Conservation (phyloP, 192 early-diverging fungal species). For the Podila verticillata region DNA sequence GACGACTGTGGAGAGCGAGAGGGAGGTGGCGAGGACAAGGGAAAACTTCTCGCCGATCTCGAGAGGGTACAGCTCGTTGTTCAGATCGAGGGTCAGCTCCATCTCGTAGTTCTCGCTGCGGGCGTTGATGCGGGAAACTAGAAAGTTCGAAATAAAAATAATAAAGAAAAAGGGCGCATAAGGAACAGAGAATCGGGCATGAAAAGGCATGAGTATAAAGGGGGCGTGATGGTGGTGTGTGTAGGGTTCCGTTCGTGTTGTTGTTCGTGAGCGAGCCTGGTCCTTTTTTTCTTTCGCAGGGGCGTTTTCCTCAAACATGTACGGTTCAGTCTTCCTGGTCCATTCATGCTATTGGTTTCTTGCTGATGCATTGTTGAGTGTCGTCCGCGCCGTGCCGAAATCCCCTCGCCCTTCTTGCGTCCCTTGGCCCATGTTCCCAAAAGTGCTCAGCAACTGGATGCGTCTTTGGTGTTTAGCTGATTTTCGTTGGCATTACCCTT, state of each 20-base stretch:
- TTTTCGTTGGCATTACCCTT: slow-evolving; percentile 68
- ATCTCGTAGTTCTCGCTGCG: slow-evolving; percentile 88
- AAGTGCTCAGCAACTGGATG: not conserved
- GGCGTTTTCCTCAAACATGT: no score
- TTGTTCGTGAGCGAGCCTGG: no score
- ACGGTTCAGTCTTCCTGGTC: no score
- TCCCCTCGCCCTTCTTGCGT: no score
- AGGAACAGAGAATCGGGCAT: no score
- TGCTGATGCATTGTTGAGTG: no score
- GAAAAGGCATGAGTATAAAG: no score
- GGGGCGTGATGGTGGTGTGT: not conserved
- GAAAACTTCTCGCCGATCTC: slow-evolving; percentile 87
- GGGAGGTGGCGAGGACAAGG: slow-evolving; percentile 82
- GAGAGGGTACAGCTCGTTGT: slow-evolving; percentile 93
- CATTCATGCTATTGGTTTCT: no score
- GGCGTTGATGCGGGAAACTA: slow-evolving; percentile 89
- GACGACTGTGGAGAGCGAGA: slow-evolving; percentile 68
- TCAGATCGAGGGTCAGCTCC: slow-evolving; percentile 93
- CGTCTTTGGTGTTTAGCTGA: not conserved
- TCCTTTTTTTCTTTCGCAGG: no score
- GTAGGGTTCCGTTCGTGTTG: not conserved
- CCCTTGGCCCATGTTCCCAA: no score
- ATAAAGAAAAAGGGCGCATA: not conserved
- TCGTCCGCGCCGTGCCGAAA: no score
- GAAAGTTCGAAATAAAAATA: not conserved